Evolutionary conservation across 768 basidiomycete genomes (phyloP).

Genomic region (Serendipita indica): DNA sequence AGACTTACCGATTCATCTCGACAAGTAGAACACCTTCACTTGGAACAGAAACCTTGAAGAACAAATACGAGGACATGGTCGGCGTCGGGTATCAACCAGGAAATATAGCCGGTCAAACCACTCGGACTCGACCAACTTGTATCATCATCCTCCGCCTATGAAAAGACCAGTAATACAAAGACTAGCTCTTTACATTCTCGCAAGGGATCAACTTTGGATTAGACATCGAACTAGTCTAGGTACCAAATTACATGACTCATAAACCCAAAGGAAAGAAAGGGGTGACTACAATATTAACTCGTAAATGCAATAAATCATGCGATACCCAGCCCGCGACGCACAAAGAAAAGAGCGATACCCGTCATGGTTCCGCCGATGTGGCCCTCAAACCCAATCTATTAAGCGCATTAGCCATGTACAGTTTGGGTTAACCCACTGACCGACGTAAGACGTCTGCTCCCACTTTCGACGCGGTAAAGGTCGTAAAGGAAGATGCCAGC

Average conservation of each 20-base stretch:
- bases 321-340: not conserved
- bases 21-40: slow-evolving; percentile 28
- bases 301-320: not conserved
- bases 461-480: slow-evolving; percentile 27
- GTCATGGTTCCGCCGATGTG: not conserved
- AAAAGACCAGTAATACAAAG: too few relatives aligned
- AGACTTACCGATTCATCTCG: slow-evolving; percentile 25
- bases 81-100: not conserved
- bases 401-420: not conserved
- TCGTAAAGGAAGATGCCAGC: slow-evolving; percentile 53
- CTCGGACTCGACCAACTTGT: not conserved
- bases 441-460: not conserved
- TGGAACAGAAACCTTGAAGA: slow-evolving; percentile 24
- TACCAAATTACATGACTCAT: too few relatives aligned
- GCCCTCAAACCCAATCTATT: not conserved
- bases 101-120: not conserved
- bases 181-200: too few relatives aligned
- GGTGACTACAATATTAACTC: too few relatives aligned
- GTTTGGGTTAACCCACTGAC: not conserved
- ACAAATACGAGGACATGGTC: not conserved
- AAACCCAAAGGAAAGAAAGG: too few relatives aligned
- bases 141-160: not conserved
- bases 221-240: too few relatives aligned
- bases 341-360: not conserved
- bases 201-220: too few relatives aligned